phyloP scores from a whole-genome alignment of 345 rosid species.

The Salix brachista region DNA sequence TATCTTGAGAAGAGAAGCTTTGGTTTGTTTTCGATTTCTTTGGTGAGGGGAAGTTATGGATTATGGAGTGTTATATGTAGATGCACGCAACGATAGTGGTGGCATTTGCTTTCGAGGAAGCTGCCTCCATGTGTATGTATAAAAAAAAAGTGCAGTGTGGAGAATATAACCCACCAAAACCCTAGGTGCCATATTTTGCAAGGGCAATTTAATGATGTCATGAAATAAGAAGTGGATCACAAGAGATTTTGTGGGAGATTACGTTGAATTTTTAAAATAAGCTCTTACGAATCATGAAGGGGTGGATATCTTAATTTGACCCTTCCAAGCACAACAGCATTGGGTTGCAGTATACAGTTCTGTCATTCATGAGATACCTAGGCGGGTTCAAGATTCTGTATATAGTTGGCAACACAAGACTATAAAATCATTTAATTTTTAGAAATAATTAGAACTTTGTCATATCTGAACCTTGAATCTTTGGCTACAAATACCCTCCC shows the following conservation, averaged over 20 bases:
- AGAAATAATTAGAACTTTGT: too few species aligned
- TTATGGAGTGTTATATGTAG: not conserved
- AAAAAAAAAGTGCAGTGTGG: not conserved
- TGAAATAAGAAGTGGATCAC: not conserved
- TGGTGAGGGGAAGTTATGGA: conserved; percentile 1
- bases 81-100: not conserved
- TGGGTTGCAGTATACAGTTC: not conserved
- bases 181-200: not conserved
- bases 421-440: too few species aligned
- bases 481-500: too few species aligned
- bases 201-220: not conserved
- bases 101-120: conserved; percentile 7
- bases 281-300: conserved; percentile 8
- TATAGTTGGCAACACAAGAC: too few species aligned
- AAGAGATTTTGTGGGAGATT: conserved; percentile 15
- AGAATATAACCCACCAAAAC: conserved; percentile 10
- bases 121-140: not conserved
- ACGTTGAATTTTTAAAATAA: not conserved
- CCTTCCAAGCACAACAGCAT: not conserved
- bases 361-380: not conserved
- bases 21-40: not conserved
- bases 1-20: not conserved
- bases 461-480: too few species aligned
- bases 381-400: not conserved
- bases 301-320: conserved; percentile 8